phyloP scores from a whole-genome alignment of 2,329 filamentous ascomycete species.

The Hymenoscyphus salicellus region DNA sequence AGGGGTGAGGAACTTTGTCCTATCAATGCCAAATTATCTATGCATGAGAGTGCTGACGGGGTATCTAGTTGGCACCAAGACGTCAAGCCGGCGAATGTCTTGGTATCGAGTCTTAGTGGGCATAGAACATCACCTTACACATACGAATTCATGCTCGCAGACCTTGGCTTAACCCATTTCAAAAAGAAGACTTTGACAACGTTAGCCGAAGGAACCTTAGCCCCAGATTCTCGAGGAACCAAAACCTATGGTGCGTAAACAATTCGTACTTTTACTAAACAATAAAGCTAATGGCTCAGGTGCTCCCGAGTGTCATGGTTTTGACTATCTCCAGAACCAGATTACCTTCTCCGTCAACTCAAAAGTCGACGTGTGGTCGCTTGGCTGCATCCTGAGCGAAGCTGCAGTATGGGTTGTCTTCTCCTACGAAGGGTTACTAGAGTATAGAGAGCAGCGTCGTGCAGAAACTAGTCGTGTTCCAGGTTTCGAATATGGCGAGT shows the following conservation, averaged over 20 bases:
- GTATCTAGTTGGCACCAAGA: constrained; percentile 33
- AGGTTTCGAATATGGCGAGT: neutral
- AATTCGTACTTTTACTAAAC: neutral
- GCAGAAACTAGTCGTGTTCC: neutral
- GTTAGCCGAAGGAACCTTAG: neutral
- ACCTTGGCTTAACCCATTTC: constrained; percentile 28
- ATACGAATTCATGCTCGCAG: constrained; percentile 31
- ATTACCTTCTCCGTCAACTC: neutral
- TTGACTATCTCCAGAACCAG: neutral
- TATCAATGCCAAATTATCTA: neutral
- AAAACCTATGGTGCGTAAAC: constrained; percentile 17
- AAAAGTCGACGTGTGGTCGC: constrained; percentile 32
- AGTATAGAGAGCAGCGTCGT: neutral
- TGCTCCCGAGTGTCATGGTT: constrained; percentile 32
- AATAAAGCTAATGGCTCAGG: constrained; percentile 17
- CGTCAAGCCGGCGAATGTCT: constrained; percentile 35
- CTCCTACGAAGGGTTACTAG: constrained; percentile 9
- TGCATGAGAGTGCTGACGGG: constrained; percentile 16
- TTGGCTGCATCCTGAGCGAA: constrained; percentile 33
- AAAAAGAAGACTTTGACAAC: neutral
- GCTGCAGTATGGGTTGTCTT: constrained; percentile 19
- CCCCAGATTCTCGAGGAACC: constrained; percentile 12
- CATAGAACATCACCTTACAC: constrained; percentile 16
- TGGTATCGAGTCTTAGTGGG: constrained; percentile 18
- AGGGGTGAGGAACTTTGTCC: neutral